Evolutionary conservation across 495 filamentous ascomycete genomes (phyloP), one percentile per base, ranked within the genome.

Genomic region (Aspergillus panamensis): DNA sequence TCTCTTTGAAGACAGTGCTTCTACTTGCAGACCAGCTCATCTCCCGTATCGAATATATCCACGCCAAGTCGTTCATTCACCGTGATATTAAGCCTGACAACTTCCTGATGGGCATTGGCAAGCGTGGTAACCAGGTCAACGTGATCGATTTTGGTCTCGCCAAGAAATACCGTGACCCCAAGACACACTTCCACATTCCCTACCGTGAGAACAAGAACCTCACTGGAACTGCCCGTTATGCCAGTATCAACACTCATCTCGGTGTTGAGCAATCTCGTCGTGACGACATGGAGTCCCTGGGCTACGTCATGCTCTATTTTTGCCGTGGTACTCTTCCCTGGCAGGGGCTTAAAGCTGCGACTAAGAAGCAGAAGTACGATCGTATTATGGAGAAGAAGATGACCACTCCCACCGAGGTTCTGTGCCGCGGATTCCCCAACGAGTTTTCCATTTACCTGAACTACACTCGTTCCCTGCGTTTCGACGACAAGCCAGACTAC

Each of bases 301-400:
- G 94, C 66, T 99, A 99, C 65, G 94, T 99, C 60, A 99, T 99
- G 95, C 86, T 99, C 48, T 99, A 99, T 80, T 99, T 99, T 81
- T 97, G 95, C 83, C 95, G 95, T 71, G 94, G 94, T 47, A 96
- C 92, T 54, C 91, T 99, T 49, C 94, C 95, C 57, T 99, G 95
- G 95, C 95, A 99, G 79, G 95, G 95, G 39, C 82, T 99, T 48
- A 99, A 99, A 85, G 95, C 95, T 81, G 95, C 95, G 64, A 99
- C 95, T 53, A 97, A 99, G 85, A 97, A 99, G 87, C 94, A 99
- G 81, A 99, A 97, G 78, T 97, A 99, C 69, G 95, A 99, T 77
- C 87, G 95, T 51, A 99, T 99, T 77, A 99, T 97, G 95, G 95
- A 99, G 82, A 99, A 99, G 87, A 99, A 99, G 88, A 97, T 99